Percentiles rank a stretch among this genome's conserved stretches.
Evolutionary conservation across 805 yeast species (phyloP).

Genomic region (Lipomyces spencermartinsiae): DNA sequence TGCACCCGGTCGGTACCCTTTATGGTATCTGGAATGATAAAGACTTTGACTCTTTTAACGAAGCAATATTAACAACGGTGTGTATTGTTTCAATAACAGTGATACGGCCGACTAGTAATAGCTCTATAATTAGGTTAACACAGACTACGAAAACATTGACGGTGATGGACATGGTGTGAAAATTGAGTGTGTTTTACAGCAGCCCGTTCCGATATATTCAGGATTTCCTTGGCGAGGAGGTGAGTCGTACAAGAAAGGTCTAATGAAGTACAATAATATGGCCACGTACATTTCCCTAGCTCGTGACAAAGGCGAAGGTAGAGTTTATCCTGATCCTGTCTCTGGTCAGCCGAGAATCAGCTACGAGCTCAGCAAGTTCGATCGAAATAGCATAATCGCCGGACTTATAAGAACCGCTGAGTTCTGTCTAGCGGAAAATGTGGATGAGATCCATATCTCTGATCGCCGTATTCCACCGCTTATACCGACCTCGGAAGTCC

Average conservation of each 20-base stretch:
- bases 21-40: constrained; percentile 52
- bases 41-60: constrained; percentile 50
- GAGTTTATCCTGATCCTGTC: constrained; percentile 47
- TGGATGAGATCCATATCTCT: constrained; percentile 16
- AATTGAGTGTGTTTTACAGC: constrained; percentile 56
- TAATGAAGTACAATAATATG: constrained; percentile 49
- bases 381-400: constrained; percentile 42
- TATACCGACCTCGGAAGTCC: constrained; percentile 43
- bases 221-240: constrained; percentile 55
- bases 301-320: constrained; percentile 55
- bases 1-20: constrained; percentile 56
- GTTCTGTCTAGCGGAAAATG: constrained; percentile 16
- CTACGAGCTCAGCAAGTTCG: constrained; percentile 52
- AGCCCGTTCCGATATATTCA: constrained; percentile 51
- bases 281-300: constrained; percentile 54
- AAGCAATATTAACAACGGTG: constrained; percentile 59
- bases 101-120: background rate
- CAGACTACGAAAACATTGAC: constrained; percentile 56
- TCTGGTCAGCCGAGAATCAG: constrained; percentile 49
- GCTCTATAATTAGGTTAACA: constrained; percentile 14
- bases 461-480: constrained; percentile 20
- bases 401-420: constrained; percentile 20
- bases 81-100: background rate
- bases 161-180: constrained; percentile 61
- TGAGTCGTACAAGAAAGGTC: constrained; percentile 46